phyloP scores from a whole-genome alignment of 2,329 filamentous ascomycete species.

The Verruconis gallopava region DNA sequence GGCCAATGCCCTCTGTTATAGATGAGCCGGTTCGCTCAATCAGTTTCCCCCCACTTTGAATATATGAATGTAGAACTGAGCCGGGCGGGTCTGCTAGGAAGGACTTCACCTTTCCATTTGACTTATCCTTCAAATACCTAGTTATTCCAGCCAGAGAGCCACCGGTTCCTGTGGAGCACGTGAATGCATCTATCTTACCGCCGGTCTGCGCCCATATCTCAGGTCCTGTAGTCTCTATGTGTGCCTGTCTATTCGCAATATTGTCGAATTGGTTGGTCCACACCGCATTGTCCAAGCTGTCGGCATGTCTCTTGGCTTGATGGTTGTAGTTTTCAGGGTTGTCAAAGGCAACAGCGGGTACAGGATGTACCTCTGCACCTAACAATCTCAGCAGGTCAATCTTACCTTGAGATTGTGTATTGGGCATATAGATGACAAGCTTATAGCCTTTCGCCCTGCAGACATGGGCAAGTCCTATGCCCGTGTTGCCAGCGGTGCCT shows the following conservation, averaged over 20 bases:
- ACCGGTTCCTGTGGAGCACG: slow-evolving; percentile 84
- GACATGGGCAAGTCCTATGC: slow-evolving; percentile 93
- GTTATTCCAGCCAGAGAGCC: slow-evolving; percentile 86
- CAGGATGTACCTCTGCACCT: slow-evolving; percentile 89
- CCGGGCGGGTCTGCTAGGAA: slow-evolving; percentile 92
- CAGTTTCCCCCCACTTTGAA: slow-evolving; percentile 71
- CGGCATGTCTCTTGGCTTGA: slow-evolving; percentile 83
- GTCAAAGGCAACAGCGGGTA: slow-evolving; percentile 90
- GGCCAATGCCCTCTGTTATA: slow-evolving; percentile 96
- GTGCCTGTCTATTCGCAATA: slow-evolving; percentile 79
- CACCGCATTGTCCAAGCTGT: slow-evolving; percentile 70
- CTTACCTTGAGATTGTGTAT: slow-evolving; percentile 97
- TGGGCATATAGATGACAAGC: slow-evolving; percentile 98
- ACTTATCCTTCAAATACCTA: slow-evolving; percentile 74
- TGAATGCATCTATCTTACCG: slow-evolving; percentile 84
- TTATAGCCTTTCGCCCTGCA: slow-evolving; percentile 86
- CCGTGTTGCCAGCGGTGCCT: slow-evolving; percentile 94
- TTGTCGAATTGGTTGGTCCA: slow-evolving; percentile 99
- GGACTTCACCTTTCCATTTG: slow-evolving; percentile 64
- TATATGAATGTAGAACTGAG: slow-evolving; percentile 84
- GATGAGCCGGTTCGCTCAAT: slow-evolving; percentile 70
- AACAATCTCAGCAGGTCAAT: slow-evolving; percentile 83
- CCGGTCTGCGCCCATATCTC: slow-evolving; percentile 92
- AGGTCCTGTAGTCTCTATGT: slow-evolving; percentile 92
- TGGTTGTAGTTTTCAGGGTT: slow-evolving; percentile 97